Conservation (phyloP, 2,329 filamentous ascomycete genomes). For the Capronia coronata region DNA sequence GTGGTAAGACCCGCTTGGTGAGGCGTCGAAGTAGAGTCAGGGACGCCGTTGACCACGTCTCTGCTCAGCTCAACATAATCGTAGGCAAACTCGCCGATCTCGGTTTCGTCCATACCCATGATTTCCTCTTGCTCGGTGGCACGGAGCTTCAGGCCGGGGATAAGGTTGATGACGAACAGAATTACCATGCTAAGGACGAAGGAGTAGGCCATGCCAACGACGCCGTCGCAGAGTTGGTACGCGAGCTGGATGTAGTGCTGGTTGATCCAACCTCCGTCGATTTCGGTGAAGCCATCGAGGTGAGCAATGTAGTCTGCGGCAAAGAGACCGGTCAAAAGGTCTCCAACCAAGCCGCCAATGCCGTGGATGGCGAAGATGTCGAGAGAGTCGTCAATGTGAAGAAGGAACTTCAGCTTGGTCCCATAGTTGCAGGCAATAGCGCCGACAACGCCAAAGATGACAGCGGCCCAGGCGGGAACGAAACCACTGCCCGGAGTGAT, state of each 20-base stretch:
- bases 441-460: constrained; percentile 49
- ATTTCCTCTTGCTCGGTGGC: constrained; percentile 52
- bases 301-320: constrained; percentile 46
- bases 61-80: constrained; percentile 54
- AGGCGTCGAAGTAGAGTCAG: constrained; percentile 12
- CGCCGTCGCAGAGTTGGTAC: constrained; percentile 53
- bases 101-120: constrained; percentile 60
- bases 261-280: constrained; percentile 48
- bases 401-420: constrained; percentile 46
- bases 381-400: constrained; percentile 52
- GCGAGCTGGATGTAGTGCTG: constrained; percentile 51
- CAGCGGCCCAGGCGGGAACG: constrained; percentile 62
- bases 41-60: constrained; percentile 52
- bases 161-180: constrained; percentile 52
- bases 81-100: constrained; percentile 75
- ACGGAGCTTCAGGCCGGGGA: constrained; percentile 52
- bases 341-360: constrained; percentile 53
- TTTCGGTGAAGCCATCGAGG: constrained; percentile 54
- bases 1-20: constrained; percentile 9
- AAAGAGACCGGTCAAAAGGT: constrained; percentile 53
- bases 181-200: constrained; percentile 49
- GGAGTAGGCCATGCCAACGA: constrained; percentile 50
- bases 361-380: constrained; percentile 57
- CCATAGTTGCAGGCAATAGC: constrained; percentile 43
- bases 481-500: constrained; percentile 85